Percentiles rank a stretch among this genome's conserved stretches.
Evolutionary conservation across 495 filamentous ascomycete genomes (phyloP).

Genomic region (Pyronema omphalodes): DNA sequence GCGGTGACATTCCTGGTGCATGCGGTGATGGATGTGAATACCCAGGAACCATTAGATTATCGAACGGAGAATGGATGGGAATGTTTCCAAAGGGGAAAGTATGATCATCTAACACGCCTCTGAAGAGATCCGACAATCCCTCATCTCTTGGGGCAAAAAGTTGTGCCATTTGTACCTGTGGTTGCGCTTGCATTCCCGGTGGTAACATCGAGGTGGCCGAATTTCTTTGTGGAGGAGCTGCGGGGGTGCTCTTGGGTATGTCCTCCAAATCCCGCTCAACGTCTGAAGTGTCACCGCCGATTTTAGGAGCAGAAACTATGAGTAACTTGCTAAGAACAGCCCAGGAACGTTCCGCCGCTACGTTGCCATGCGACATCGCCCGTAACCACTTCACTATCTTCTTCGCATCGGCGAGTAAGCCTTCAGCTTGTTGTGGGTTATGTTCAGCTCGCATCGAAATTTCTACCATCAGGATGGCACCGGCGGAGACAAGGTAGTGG

Average conservation of each 20-base stretch:
- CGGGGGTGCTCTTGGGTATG: background rate
- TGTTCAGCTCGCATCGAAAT: constrained; percentile 36
- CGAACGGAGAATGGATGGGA: constrained; percentile 15
- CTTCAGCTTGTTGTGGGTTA: constrained; percentile 34
- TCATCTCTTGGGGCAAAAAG: background rate
- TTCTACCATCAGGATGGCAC: constrained; percentile 40
- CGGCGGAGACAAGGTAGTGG: constrained; percentile 45
- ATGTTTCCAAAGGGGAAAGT: constrained; percentile 16
- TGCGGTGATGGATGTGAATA: background rate
- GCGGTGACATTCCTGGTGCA: background rate
- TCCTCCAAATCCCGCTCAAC: constrained; percentile 5
- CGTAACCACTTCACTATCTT: constrained; percentile 37
- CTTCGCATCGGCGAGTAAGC: constrained; percentile 35
- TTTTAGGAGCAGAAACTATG: constrained; percentile 29
- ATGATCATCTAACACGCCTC: constrained; percentile 9
- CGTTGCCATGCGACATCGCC: constrained; percentile 30
- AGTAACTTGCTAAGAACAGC: constrained; percentile 36
- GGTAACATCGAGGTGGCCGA: background rate
- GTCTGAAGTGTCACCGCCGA: constrained; percentile 21
- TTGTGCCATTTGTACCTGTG: background rate
- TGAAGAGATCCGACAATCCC: constrained; percentile 16
- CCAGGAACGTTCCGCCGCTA: constrained; percentile 33
- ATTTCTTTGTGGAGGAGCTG: background rate
- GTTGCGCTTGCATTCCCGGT: background rate
- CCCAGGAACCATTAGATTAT: constrained; percentile 5